Percentiles rank a stretch among this genome's conserved stretches.
These are phyloP conservation scores for Geum urbanum DNA, from an alignment of 306 rosid genomes.

Conservation along the genomic window DNA sequence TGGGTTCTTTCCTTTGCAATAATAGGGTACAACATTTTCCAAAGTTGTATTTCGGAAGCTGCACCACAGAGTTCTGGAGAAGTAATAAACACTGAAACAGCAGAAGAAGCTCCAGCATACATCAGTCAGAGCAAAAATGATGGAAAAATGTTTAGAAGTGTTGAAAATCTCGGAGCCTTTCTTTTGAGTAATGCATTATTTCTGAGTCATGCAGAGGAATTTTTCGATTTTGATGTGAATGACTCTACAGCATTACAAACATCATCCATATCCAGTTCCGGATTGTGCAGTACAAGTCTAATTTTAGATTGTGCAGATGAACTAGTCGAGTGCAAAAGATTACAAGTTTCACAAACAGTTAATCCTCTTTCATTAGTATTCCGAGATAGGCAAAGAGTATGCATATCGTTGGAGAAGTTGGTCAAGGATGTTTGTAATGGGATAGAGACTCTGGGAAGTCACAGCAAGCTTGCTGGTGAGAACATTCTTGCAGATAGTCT, in stretches of 20 bases:
- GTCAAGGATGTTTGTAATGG: constrained; percentile 51
- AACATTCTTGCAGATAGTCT: constrained; percentile 37
- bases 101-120: constrained; percentile 32
- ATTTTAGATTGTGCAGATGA: constrained; percentile 67
- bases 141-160: constrained; percentile 12
- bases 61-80: constrained; percentile 26
- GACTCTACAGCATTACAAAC: constrained; percentile 32
- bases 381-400: constrained; percentile 33
- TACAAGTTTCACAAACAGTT: constrained; percentile 34
- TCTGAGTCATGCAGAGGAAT: constrained; percentile 50
- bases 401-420: constrained; percentile 42
- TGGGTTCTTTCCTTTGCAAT: constrained; percentile 14
- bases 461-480: constrained; percentile 34
- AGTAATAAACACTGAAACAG: constrained; percentile 20
- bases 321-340: constrained; percentile 46
- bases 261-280: constrained; percentile 21
- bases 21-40: constrained; percentile 38
- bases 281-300: constrained; percentile 30
- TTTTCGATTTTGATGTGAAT: constrained; percentile 46
- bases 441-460: constrained; percentile 42
- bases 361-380: constrained; percentile 38
- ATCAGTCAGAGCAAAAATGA: constrained; percentile 15
- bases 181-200: constrained; percentile 64
- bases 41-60: constrained; percentile 30
- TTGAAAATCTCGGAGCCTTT: constrained; percentile 36